These are phyloP conservation scores for Phylloporus rhodoxanthus DNA, from an alignment of 768 basidiomycete genomes.

Conservation along the genomic window DNA sequence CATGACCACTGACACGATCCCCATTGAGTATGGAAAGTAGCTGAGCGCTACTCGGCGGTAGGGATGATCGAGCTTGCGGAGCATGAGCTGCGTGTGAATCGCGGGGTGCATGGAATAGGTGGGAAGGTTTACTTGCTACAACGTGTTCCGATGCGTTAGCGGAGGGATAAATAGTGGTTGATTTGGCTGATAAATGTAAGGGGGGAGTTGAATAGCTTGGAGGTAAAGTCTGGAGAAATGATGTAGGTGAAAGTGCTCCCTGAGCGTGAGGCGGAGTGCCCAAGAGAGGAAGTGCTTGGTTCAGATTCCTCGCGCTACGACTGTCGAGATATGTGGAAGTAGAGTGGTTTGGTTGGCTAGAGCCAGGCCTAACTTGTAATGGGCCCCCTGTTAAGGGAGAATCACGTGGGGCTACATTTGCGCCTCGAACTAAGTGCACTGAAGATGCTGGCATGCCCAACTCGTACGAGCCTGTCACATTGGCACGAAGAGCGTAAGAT, in stretches of 20 bases:
- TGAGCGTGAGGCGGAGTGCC: conserved; percentile 6
- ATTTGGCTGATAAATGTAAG: conserved; percentile 9
- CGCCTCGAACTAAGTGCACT: conserved; percentile 6
- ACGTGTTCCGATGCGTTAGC: conserved; percentile 6
- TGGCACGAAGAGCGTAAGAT: conserved; percentile 11
- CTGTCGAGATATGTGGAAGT: conserved; percentile 9
- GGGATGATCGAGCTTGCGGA: conserved; percentile 14
- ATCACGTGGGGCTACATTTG: conserved; percentile 5
- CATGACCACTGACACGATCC: conserved; percentile 13
- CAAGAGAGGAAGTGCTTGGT: conserved; percentile 10
- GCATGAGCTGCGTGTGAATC: conserved; percentile 14
- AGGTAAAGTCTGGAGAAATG: conserved; percentile 15
- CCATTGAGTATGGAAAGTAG: conserved; percentile 34
- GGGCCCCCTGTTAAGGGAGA: conserved; percentile 19
- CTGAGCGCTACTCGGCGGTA: conserved; percentile 24
- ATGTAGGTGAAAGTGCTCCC: conserved; percentile 5
- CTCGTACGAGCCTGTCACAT: conserved; percentile 33
- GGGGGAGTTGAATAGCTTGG: conserved; percentile 17
- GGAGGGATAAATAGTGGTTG: conserved; percentile 15
- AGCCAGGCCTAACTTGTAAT: conserved; percentile 45
- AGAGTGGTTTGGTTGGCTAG: conserved; percentile 41
- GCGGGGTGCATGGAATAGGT: conserved; percentile 8
- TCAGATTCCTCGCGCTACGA: conserved; percentile 12
- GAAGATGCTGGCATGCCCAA: conserved; percentile 15
- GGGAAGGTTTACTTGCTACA: conserved; percentile 4